These are phyloP conservation scores for Paramecium caudatum DNA, from an alignment of 73 alveolate genomes.

Conservation along the genomic window DNA sequence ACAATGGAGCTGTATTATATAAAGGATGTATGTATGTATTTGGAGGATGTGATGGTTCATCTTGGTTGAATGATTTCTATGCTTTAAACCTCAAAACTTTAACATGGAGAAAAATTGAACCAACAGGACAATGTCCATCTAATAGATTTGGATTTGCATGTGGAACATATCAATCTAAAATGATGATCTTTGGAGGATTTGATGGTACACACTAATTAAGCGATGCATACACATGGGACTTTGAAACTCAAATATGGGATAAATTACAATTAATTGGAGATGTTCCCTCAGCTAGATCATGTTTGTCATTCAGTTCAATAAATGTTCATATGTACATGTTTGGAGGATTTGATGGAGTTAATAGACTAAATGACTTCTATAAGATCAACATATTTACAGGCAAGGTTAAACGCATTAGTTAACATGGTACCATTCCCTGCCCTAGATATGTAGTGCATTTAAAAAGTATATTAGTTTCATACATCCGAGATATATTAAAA, in stretches of 20 bases:
- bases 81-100: conserved; percentile 89
- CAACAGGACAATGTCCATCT: conserved; percentile 68
- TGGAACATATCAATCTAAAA: conserved; percentile 60
- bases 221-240: conserved; percentile 71
- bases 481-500: conserved; percentile 84
- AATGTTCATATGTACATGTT: conserved; percentile 78
- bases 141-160: conserved; percentile 76
- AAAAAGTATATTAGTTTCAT: conserved; percentile 19
- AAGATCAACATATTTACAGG: conserved; percentile 81
- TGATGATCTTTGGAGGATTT: conserved; percentile 74
- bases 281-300: conserved; percentile 73
- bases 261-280: conserved; percentile 65
- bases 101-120: conserved; percentile 79
- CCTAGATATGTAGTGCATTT: conserved; percentile 61
- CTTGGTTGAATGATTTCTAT: conserved; percentile 95
- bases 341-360: conserved; percentile 91
- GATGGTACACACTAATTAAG: conserved; percentile 67
- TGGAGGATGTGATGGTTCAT: conserved; percentile 98
- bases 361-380: conserved; percentile 86
- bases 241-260: conserved; percentile 43
- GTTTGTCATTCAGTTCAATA: conserved; percentile 62
- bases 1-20: conserved; percentile 92
- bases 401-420: conserved; percentile 44
- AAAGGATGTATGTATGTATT: conserved; percentile 94
- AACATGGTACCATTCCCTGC: conserved; percentile 83